Evolutionary conservation across 805 yeast genomes (phyloP).

Genomic region (Yamadazyma sp.): DNA sequence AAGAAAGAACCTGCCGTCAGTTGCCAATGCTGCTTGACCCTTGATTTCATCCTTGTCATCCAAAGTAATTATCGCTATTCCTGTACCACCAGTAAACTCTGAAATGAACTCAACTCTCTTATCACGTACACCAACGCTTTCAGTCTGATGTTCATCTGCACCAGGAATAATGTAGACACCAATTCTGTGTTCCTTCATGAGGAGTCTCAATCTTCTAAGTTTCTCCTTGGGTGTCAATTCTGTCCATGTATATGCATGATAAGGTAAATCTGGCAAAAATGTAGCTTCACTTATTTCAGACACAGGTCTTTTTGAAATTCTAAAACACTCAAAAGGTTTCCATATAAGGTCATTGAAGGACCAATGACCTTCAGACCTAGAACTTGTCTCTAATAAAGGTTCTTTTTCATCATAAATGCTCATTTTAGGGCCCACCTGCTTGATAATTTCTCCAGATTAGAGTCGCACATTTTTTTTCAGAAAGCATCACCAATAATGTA

Average conservation of each 20-base stretch:
- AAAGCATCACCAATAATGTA: slow-evolving; percentile 5
- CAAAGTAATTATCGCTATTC: slow-evolving; percentile 74
- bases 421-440: background rate
- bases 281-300: slow-evolving; percentile 12
- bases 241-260: slow-evolving; percentile 5
- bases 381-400: background rate
- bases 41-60: slow-evolving; percentile 39
- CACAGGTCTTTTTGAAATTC: background rate
- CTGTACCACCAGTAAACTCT: slow-evolving; percentile 93
- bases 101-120: slow-evolving; percentile 79
- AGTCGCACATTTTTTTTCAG: no score
- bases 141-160: slow-evolving; percentile 92
- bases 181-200: slow-evolving; percentile 60
- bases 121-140: slow-evolving; percentile 78
- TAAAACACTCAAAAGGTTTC: slow-evolving; percentile 21
- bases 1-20: slow-evolving; percentile 92
- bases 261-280: slow-evolving; percentile 20
- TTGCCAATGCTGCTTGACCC: slow-evolving; percentile 77
- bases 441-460: no score
- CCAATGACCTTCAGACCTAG: slow-evolving; percentile 16
- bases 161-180: slow-evolving; percentile 79
- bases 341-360: slow-evolving; percentile 14
- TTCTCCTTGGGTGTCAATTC: slow-evolving; percentile 50
- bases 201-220: slow-evolving; percentile 54
- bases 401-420: background rate